Base-by-base conservation (phyloP, 352 stramenopile species). In the Pythium guiyangense region DNA sequence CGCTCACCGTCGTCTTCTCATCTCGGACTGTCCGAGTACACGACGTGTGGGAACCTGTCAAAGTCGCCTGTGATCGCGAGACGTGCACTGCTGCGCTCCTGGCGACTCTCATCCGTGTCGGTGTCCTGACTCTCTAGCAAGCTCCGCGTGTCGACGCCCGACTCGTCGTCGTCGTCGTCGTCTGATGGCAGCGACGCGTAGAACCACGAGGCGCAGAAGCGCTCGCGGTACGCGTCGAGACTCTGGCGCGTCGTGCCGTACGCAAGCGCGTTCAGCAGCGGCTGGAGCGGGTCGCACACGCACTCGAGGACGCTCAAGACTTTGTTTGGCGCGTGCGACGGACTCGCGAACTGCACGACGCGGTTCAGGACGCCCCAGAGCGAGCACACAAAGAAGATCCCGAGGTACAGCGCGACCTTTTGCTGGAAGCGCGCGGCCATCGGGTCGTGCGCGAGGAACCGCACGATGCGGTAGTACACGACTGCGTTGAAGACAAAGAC, bases 201-300 rank as follows among this genome's bases (percentile, higher is more conserved):
- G 47, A 81, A 79, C 81, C 77, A 91, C 4, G 62, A 56, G n/a
- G 72, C 63, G 46, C 74, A 89, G 57, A 88, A 86, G 0, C 74
- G 71, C 37, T 86, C 79, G 49, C 84, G 85, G 60, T 87, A 91
- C 27, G 81, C 73, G 48, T 88, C 69, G n/a, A 89, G 54, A 6
- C 74, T 84, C 57, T 79, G 73, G 39, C 84, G 86, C 70, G 86
- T 91, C 20, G 76, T 89, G 34, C 77, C 81, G 49, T 91, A 89
- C 8, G 68, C 76, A 8, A 91, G 49, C 20, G 74, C 77, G 22
- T 89, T 89, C 22, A 89, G 63, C 18, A 91, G 63, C 20, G 81
- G 81, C 63, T 89, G 79, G 35, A 89, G 45, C 25, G 81, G 81
- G 34, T 91, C 81, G 60, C 69, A 91, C 10, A 91, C 73, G 52